Evolutionary conservation across 2,329 filamentous ascomycete species (phyloP), one percentile per base, ranked within the genome.

Genomic region (Podosphaera leucotricha): DNA sequence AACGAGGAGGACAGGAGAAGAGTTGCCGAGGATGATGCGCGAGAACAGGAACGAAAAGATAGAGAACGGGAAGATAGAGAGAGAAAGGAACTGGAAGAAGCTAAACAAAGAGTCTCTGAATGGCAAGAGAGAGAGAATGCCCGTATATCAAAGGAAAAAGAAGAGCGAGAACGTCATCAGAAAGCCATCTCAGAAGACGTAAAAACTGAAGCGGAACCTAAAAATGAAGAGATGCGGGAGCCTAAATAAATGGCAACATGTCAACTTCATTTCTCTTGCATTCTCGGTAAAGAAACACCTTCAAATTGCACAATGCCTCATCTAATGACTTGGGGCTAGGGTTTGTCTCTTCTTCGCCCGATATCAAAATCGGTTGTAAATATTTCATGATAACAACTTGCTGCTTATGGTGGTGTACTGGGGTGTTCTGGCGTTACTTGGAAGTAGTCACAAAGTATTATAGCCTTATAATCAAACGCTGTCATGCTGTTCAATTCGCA

Each of bases 1-100:
- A 48, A 53, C 28, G 49, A 46, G 3, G 49, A 45, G 18, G 50
- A 51, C 26, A 18, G 33, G 19, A 40, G 13, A 11, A 3, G 43
- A 21, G 24, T 10, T 19, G 43, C 37, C 11, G 36, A 44, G 16
- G 37, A 44, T 10, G 33, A 44, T 5, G 36, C 36, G 6, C 28
- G 36, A 11, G 37, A 44, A 40, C 21, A 38, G 36, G 43, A 38
- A 30, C 19, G 37, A 6, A 38, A 18, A 16, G 26, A 44, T 16
- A 26, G 36, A 26, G 43, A 44, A 16, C 15, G 37, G 16, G 36
- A 44, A 21, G 43, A 44, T 2, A 22, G 37, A 40, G 41, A 43
- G 24, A 19, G 26, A 33, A 18, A 16, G 7, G 41, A 43, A 20
- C 21, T 43, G 18, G 41, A 43, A 15, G 26, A 30, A n/a, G 41